Percentiles rank a stretch among this genome's conserved stretches.
Conservation (phyloP, 495 filamentous ascomycete species). For the Aspergillus affinis region DNA sequence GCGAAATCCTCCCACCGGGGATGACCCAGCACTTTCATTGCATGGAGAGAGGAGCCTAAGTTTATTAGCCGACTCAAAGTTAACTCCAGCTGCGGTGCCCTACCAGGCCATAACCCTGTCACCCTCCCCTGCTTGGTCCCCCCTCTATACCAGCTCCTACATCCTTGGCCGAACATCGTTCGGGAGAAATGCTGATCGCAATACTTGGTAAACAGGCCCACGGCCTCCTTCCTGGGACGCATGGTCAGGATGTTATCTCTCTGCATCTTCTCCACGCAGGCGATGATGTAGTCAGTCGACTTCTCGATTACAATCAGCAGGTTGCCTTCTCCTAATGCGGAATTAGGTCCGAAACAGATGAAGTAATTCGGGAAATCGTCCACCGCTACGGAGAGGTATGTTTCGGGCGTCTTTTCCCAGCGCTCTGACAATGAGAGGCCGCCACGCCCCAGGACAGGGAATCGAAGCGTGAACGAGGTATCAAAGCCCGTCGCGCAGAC, state of each 20-base stretch:
- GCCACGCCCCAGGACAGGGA: slow-evolving; percentile 48
- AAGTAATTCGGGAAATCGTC: slow-evolving; percentile 69
- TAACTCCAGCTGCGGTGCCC: slow-evolving; percentile 3
- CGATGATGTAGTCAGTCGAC: slow-evolving; percentile 51
- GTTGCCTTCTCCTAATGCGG: slow-evolving; percentile 48
- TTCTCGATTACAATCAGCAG: slow-evolving; percentile 46
- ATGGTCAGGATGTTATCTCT: slow-evolving; percentile 48
- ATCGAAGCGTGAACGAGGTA: slow-evolving; percentile 48
- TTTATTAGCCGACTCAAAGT: slow-evolving; percentile 1
- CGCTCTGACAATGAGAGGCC: slow-evolving; percentile 47
- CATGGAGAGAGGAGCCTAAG: slow-evolving; percentile 41
- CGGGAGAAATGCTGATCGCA: slow-evolving; percentile 48
- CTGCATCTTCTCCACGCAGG: slow-evolving; percentile 50
- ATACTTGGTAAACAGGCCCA: slow-evolving; percentile 44
- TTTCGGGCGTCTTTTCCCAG: slow-evolving; percentile 52
- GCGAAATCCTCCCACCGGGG: slow-evolving; percentile 46
- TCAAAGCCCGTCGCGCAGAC: slow-evolving; percentile 59
- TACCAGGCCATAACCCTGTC: slow-evolving; percentile 45
- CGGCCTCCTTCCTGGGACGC: slow-evolving; percentile 38
- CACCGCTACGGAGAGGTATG: slow-evolving; percentile 59
- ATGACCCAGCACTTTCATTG: slow-evolving; percentile 33
- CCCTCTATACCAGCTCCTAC: slow-evolving; percentile 57
- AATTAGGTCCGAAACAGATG: slow-evolving; percentile 49
- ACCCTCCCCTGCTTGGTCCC: slow-evolving; percentile 36
- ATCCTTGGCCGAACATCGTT: slow-evolving; percentile 48